Conservation (phyloP, 139 green algal species). For the Limnomonas spitsbergensis region DNA sequence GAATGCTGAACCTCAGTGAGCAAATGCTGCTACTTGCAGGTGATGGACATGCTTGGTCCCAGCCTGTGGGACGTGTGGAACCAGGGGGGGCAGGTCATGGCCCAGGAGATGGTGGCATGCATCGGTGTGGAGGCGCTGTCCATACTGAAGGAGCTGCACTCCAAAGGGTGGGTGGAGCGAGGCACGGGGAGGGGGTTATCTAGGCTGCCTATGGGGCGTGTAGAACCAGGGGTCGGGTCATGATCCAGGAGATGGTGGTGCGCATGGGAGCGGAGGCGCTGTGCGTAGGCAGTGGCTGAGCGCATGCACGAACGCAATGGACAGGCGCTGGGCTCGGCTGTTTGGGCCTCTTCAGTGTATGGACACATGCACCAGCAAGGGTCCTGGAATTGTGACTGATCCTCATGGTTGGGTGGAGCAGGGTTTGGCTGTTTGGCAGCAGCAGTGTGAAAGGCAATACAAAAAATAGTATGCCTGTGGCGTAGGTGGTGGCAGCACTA, state of each 20-base stretch:
- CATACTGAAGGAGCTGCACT: slow-evolving; percentile 86
- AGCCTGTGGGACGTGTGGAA: slow-evolving; percentile 99
- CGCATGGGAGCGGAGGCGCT: slow-evolving; percentile 97
- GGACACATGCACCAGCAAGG: no score
- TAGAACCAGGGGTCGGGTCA: slow-evolving; percentile 94
- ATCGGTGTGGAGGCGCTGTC: slow-evolving; percentile 95
- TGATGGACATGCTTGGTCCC: slow-evolving; percentile 98
- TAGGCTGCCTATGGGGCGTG: slow-evolving; percentile 96
- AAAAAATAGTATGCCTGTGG: no score
- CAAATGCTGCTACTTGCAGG: slow-evolving; percentile 93
- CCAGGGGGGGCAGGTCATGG: slow-evolving; percentile 68
- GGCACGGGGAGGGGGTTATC: no score
- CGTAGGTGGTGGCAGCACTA: no score
- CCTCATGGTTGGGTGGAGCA: no score
- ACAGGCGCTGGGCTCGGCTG: no score
- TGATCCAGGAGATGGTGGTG: slow-evolving; percentile 98
- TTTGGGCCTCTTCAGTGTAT: no score
- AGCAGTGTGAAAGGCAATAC: no score
- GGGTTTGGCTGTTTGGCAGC: no score
- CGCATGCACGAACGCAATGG: no score
- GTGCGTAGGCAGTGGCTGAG: no score
- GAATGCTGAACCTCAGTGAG: slow-evolving; percentile 99
- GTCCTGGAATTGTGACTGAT: no score
- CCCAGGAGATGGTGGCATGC: slow-evolving; percentile 97
- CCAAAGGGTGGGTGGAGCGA: slow-evolving; percentile 23